Evolutionary conservation across 805 yeast species (phyloP), one percentile per base, ranked within the genome.

Genomic region (Cyberlindnera maritima): DNA sequence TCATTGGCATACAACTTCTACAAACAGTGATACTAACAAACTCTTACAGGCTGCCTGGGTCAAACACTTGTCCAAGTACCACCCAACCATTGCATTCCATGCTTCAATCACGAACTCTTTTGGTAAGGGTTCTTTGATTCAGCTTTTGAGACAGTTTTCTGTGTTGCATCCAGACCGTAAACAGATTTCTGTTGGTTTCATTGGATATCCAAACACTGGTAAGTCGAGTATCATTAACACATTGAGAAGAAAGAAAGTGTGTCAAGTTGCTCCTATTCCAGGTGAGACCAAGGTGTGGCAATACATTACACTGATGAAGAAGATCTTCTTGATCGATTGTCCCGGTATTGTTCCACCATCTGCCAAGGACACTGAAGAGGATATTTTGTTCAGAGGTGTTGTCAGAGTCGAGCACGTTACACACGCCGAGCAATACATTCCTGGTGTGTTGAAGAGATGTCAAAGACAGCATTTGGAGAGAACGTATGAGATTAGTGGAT

Each of bases 241-340:
- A 2, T 73, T 92, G 58, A 81, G 97, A 64, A 83, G 84, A 66
- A 94, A 94, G 79, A 94, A 92, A 71, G 99, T 92, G 39, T 94
- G 98, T 72, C 83, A 78, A 38, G 98, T 92, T 40, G 99, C 99
- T 2, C 99, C 99, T 40, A 90, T 92, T 60, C 99, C 99, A 26
- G 99, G 99, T 66, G 99, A 92, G 66, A 92, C 99, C 31, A 92
- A 92, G 69, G 97, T 92, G 38, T 92, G 99, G 99, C 99, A 92
- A 74, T 92, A 92, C 72, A 91, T 92, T 60, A 91, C 99, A 4
- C 75, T 92, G 59, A 92, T 94, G 97, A 92, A 92, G 75, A 80
- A 92, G 56, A 92, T 92, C 43, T 92, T 91, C 69, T 73, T 92
- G 60, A 94, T 92, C 61, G 99, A 92, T 70, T 94, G 99, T 75